These are phyloP conservation scores for Areca catechu DNA, from an alignment of 176 grass and related monocot species.

Conservation along the genomic window DNA sequence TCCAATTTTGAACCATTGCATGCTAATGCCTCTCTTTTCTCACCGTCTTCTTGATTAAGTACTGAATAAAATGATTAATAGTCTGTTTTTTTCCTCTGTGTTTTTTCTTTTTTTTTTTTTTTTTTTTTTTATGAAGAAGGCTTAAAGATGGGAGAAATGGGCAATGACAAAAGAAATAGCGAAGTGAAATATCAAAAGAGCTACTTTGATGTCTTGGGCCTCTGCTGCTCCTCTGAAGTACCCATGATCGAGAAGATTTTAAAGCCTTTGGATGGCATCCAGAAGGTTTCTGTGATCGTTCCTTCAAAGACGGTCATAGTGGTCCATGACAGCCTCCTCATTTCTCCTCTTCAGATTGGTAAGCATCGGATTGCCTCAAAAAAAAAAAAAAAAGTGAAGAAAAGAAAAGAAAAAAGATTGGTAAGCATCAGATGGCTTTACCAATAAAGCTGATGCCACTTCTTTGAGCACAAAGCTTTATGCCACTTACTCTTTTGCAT, in stretches of 20 bases:
- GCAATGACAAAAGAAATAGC: background rate
- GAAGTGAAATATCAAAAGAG: slow-evolving; percentile 49
- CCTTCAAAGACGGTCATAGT: slow-evolving; percentile 89
- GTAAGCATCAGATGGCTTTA: too few relatives aligned
- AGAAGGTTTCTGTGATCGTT: slow-evolving; percentile 67
- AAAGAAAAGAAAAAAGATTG: too few relatives aligned
- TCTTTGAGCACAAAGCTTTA: too few relatives aligned
- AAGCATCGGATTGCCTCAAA: background rate
- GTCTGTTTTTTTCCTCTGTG: too few relatives aligned
- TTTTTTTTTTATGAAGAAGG: background rate
- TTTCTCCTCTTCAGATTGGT: slow-evolving; percentile 65
- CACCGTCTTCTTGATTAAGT: too few relatives aligned
- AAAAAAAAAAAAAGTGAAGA: too few relatives aligned
- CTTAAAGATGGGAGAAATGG: background rate
- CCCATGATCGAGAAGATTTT: slow-evolving; percentile 74
- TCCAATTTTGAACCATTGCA: too few relatives aligned
- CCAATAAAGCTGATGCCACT: too few relatives aligned
- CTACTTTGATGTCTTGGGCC: slow-evolving; percentile 95
- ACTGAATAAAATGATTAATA: too few relatives aligned
- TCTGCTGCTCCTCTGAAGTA: slow-evolving; percentile 89
- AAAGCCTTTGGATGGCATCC: slow-evolving; percentile 43
- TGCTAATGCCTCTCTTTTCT: too few relatives aligned
- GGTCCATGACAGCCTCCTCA: slow-evolving; percentile 45
- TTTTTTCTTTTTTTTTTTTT: background rate
- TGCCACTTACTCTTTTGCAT: too few relatives aligned